Base-by-base conservation (phyloP, 495 filamentous ascomycete genomes). In the Aspergillus biplanus region DNA sequence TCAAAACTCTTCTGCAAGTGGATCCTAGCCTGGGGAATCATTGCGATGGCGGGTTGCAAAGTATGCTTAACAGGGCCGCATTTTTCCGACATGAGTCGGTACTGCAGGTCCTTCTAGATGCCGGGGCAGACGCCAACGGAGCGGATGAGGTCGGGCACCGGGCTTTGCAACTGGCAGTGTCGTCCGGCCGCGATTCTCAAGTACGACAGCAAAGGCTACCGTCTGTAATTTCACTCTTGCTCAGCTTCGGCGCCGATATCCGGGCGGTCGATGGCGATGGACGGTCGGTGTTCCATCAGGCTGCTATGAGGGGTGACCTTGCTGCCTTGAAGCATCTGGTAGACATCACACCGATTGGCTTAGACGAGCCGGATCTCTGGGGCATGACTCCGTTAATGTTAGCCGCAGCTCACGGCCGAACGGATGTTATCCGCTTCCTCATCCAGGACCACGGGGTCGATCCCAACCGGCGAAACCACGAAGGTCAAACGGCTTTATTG, bases 131-230 rank as follows among this genome's bases (percentile, higher is more conserved):
- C 39, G 39, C 39, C 15, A 44, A 15, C 39, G 9, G 39, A 15
- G 39, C 15, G 8, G 39, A 44, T 44, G 39, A 44, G 8, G 8
- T 9, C 9, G 39, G 39, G 15, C 9, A 44, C 8, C 39, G 8
- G 39, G 39, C 39, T 44, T 44, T 44, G 39, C 39, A 44, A 44
- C 39, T 9, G 39, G 39, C 39, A 44, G 39, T 44, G 39, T 44
- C 39, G 39, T 44, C 8, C 15, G 39, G 15, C 39, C 39, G 3
- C 39, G 15, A 44, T 15, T 44, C 39, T 9, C 39, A 44, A 9
- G 39, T 15, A 44, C 39, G 39, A 15, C 39, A 44, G 9, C 39
- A 44, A 44, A 2, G 39, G 39, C 39, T 44, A 44, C 39, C 39
- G 15, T 15, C 15, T 9, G 39, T 44, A 9, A 15, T 44, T 44